These are phyloP conservation scores for Populus tremula DNA, from an alignment of 345 rosid genomes.

Conservation along the genomic window DNA sequence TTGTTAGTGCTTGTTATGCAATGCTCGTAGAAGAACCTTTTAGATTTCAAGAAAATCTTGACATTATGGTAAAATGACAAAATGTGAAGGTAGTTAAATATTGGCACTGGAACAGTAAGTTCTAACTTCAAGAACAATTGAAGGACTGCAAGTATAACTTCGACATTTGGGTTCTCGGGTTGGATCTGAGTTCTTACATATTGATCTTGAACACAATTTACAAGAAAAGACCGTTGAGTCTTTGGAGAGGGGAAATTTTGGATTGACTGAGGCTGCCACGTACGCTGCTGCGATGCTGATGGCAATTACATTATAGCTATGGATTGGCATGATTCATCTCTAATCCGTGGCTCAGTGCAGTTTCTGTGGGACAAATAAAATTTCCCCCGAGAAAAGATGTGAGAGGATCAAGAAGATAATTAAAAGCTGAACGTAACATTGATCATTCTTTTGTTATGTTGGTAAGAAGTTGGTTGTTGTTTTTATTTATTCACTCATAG, in stretches of 20 bases:
- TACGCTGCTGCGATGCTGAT: neutral
- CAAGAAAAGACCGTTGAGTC: conserved; percentile 26
- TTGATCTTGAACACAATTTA: conserved; percentile 24
- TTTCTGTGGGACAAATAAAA: neutral
- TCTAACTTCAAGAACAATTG: neutral
- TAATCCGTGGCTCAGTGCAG: neutral
- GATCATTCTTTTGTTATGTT: neutral
- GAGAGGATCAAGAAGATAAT: neutral
- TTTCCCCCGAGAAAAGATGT: neutral
- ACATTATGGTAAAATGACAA: neutral
- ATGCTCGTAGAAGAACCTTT: conserved; percentile 2
- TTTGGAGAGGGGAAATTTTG: neutral
- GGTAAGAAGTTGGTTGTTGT: neutral
- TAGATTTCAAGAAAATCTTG: neutral
- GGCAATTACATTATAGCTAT: neutral
- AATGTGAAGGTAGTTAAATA: neutral
- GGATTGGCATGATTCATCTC: neutral
- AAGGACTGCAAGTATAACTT: conserved; percentile 7
- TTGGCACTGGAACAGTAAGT: neutral
- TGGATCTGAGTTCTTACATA: conserved; percentile 7
- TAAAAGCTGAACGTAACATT: neutral
- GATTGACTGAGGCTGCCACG: neutral
- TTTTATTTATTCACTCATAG: neutral
- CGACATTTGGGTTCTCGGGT: conserved; percentile 35
- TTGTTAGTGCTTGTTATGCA: neutral